Evolutionary conservation across 805 yeast species (phyloP).

Genomic region (Cyberlindnera euphorbiiphila): DNA sequence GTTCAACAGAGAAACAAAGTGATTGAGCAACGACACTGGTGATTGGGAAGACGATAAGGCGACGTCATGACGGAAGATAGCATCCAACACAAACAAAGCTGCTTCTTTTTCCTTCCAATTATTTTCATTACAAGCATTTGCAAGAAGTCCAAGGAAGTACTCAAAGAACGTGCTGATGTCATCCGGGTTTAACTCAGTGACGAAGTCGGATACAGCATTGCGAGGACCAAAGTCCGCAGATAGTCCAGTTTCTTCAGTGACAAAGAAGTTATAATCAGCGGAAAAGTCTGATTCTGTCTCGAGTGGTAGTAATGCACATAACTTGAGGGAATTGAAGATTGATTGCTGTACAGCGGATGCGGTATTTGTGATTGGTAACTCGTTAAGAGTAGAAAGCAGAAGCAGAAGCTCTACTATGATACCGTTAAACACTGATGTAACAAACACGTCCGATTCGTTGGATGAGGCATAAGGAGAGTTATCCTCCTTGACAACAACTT

Average conservation of each 20-base stretch:
- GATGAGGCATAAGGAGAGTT: conserved; percentile 3
- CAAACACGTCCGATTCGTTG: conserved; percentile 18
- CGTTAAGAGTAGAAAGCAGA: conserved; percentile 27
- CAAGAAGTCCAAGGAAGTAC: conserved; percentile 9
- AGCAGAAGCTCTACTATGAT: conserved; percentile 34
- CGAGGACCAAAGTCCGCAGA: conserved; percentile 53
- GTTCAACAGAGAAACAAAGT: conserved; percentile 11
- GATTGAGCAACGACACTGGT: conserved; percentile 11
- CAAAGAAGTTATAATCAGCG: conserved; percentile 63
- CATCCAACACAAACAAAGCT: conserved; percentile 49
- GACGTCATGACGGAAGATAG: conserved; percentile 36
- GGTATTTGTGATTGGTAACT: conserved; percentile 5
- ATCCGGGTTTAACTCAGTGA: conserved; percentile 43
- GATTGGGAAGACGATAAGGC: conserved; percentile 27
- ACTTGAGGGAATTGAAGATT: conserved; percentile 17
- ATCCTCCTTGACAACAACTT: conserved; percentile 15
- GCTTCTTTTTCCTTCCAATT: conserved; percentile 46
- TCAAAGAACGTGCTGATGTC: conserved; percentile 32
- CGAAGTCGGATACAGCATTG: conserved; percentile 54
- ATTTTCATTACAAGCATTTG: conserved; percentile 1
- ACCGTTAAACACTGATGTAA: conserved; percentile 18
- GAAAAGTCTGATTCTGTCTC: conserved; percentile 45
- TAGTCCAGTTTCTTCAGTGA: conserved; percentile 72
- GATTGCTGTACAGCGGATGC: background rate
- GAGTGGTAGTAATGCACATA: conserved; percentile 17